These are phyloP conservation scores for Warburgia ugandensis DNA, from an alignment of 164 flowering plant species.

Conservation along the genomic window DNA sequence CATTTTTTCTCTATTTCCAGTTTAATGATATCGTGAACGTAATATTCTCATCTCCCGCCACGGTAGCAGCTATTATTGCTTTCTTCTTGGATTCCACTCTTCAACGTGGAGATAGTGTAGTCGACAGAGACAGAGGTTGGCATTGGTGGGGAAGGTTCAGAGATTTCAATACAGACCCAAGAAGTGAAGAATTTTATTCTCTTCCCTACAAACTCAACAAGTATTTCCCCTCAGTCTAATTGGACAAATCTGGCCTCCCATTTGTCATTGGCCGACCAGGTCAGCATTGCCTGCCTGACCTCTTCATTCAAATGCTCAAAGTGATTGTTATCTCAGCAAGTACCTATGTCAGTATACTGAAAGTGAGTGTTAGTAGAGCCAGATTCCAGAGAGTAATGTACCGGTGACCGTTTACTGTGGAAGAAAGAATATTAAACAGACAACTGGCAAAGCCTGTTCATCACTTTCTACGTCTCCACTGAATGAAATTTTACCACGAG, in stretches of 20 bases:
- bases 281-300: slow-evolving; percentile 1
- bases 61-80: slow-evolving; percentile 57
- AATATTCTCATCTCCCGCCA: slow-evolving; percentile 77
- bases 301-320: background rate
- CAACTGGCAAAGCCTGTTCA: too few species aligned
- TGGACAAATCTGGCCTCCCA: background rate
- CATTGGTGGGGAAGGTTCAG: slow-evolving; percentile 91
- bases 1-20: slow-evolving; percentile 31
- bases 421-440: too few species aligned
- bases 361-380: too few species aligned
- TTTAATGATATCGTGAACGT: slow-evolving; percentile 68
- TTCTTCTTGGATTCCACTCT: slow-evolving; percentile 64
- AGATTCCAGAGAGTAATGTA: too few species aligned
- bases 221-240: slow-evolving; percentile 70
- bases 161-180: slow-evolving; percentile 40
- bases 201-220: slow-evolving; percentile 73
- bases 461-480: too few species aligned
- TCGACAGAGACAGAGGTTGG: slow-evolving; percentile 66
- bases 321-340: too few species aligned
- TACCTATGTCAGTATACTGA: too few species aligned
- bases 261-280: background rate
- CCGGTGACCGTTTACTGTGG: too few species aligned
- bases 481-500: too few species aligned
- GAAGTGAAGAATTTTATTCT: slow-evolving; percentile 81
- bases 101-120: slow-evolving; percentile 26